These are phyloP conservation scores for Arthroderma sp. DNA, from an alignment of 2,329 filamentous ascomycete species.

Conservation along the genomic window DNA sequence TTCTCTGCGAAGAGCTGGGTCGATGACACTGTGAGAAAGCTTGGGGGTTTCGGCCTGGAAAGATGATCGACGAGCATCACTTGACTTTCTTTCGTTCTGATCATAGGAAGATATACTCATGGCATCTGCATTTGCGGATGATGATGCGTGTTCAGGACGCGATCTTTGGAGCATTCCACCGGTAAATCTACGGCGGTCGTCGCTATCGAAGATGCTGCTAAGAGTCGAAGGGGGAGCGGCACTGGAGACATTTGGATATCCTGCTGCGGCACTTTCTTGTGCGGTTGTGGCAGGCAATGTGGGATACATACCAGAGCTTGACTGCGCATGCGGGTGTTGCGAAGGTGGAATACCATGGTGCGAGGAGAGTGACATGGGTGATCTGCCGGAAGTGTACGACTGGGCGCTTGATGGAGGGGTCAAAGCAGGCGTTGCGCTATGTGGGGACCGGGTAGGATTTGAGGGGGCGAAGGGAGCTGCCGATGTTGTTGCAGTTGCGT, in stretches of 20 bases:
- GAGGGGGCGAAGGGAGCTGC: constrained; percentile 23
- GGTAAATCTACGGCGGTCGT: constrained; percentile 48
- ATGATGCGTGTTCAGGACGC: constrained; percentile 27
- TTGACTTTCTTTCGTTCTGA: constrained; percentile 7
- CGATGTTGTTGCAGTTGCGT: constrained; percentile 26
- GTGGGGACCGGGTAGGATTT: constrained; percentile 32
- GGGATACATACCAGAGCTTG: constrained; percentile 46
- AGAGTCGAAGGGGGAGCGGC: constrained; percentile 49
- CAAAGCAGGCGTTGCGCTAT: constrained; percentile 45
- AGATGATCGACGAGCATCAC: constrained; percentile 11
- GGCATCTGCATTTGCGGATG: constrained; percentile 18
- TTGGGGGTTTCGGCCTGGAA: constrained; percentile 11
- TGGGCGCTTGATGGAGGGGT: constrained; percentile 50
- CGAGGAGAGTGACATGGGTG: constrained; percentile 42
- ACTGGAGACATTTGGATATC: constrained; percentile 37
- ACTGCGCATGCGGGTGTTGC: constrained; percentile 20
- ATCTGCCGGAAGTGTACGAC: constrained; percentile 50
- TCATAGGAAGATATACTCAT: constrained; percentile 26
- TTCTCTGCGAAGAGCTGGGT: constrained; percentile 26
- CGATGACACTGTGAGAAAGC: constrained; percentile 28
- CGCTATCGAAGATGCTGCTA: constrained; percentile 45
- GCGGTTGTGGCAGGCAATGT: constrained; percentile 47
- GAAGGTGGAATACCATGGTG: constrained; percentile 39
- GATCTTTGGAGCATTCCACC: constrained; percentile 47
- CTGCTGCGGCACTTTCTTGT: constrained; percentile 40